Base-by-base conservation (phyloP, 371 early-diverging fungal genomes). In the Apophysomyces variabilis region DNA sequence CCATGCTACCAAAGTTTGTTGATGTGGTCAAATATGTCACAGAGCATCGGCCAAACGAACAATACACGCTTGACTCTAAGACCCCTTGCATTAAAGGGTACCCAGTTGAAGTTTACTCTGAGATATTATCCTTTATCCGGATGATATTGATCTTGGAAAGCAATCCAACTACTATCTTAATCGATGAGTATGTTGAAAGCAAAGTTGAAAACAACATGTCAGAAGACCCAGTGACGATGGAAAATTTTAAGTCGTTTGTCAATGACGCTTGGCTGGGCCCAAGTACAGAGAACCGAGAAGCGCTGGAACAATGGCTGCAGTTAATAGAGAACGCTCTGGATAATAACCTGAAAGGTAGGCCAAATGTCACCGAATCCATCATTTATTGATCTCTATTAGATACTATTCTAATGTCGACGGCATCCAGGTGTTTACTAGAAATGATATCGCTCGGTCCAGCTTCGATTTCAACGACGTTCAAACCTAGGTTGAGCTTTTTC, bases 401-500 rank as follows among this genome's bases (percentile, higher is more conserved):
- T 74, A 70, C 88, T 7, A 50, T 79, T 5, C 77, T 92, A 7
- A 87, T 91, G 35, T 72, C 88, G 4, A 87, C 85, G 0, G 89
- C 92, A 9, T 79, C 91, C 9, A 79, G 83, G 3, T 92, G 89
- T 66, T 72, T 94, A 6, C 62, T 91, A 39, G 95, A 94, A 67
- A 73, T 92, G 12, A 85, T 94, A 5, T 91, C 93, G 0, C 69
- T 93, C 5, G 89, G 87, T 0, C 93, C 93, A 11, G 77, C 88
- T 12, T 74, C 84, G 12, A 76, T 92, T 18, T 79, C 90, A 0
- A 78, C 78, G 0, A 77, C 82, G 5, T 92, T 89, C 63, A 81
- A 83, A 13, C 74, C 80, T 16, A 79, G 84, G 21, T 68, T 88
- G 8, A 76, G 76, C 9, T 91, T 91, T 81, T 80, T 92, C 67